phyloP scores from a whole-genome alignment of 2,329 filamentous ascomycete species.

The Amesomyces nigricolor region DNA sequence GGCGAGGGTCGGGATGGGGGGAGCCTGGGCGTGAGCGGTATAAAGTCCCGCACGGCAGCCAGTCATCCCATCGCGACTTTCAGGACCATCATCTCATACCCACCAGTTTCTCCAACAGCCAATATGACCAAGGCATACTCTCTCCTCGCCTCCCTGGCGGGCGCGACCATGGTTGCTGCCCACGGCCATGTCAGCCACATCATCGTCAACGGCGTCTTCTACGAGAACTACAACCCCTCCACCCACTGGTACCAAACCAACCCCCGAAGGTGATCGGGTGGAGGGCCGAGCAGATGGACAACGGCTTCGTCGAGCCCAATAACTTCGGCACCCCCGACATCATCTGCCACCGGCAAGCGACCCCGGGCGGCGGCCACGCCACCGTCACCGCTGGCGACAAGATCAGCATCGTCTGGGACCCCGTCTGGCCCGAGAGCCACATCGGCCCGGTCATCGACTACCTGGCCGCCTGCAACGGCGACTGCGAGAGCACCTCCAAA shows the following conservation, averaged over 20 bases:
- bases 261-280: slow-evolving; percentile 39
- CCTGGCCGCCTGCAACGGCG: slow-evolving; percentile 53
- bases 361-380: slow-evolving; percentile 35
- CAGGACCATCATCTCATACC: neutral
- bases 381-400: slow-evolving; percentile 37
- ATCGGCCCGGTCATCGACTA: slow-evolving; percentile 57
- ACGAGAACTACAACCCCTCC: slow-evolving; percentile 39
- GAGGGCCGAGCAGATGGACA: slow-evolving; percentile 40
- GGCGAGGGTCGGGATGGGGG: neutral
- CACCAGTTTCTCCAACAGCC: neutral
- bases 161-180: slow-evolving; percentile 27
- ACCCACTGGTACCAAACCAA: slow-evolving; percentile 33
- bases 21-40: neutral
- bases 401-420: slow-evolving; percentile 38
- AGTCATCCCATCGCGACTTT: neutral
- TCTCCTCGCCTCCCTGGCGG: slow-evolving; percentile 21
- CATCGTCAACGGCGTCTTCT: slow-evolving; percentile 39
- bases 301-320: slow-evolving; percentile 45
- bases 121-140: slow-evolving; percentile 16
- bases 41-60: neutral
- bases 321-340: slow-evolving; percentile 38
- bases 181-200: slow-evolving; percentile 41
- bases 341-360: slow-evolving; percentile 41
- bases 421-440: slow-evolving; percentile 39
- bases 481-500: slow-evolving; percentile 51